A percentile compares a stretch with the other conserved stretches of the same genome.
phyloP scores from a whole-genome alignment of 305 asterid species.

The Ajuga reptans region DNA sequence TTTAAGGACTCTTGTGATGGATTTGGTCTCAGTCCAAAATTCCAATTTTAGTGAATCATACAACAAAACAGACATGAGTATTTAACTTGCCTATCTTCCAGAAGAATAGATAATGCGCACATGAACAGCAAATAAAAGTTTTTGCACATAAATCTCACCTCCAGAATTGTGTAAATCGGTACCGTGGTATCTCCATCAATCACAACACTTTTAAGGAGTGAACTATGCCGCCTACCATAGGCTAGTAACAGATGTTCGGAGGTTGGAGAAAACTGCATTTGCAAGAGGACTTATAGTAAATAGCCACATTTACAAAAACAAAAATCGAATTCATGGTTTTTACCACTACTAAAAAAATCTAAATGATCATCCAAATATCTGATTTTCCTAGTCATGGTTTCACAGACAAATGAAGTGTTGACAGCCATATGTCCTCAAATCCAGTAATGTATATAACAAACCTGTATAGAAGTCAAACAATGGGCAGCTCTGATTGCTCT shows the following conservation, averaged over 20 bases:
- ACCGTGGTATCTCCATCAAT: constrained; percentile 79
- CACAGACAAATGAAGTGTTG: background rate
- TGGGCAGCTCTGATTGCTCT: constrained; percentile 96
- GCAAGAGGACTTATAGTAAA: constrained; percentile 19
- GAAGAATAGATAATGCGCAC: background rate
- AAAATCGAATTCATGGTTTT: background rate
- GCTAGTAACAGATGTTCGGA: constrained; percentile 93
- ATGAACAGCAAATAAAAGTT: background rate
- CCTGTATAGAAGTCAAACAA: constrained; percentile 97
- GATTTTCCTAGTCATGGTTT: background rate
- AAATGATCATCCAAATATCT: background rate
- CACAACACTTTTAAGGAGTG: constrained; percentile 88
- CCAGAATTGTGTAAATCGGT: constrained; percentile 81
- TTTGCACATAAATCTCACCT: constrained; percentile 41
- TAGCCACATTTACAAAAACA: background rate
- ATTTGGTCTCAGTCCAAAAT: background rate
- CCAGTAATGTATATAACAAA: constrained; percentile 25
- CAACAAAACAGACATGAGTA: background rate
- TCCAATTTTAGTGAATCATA: constrained; percentile 4
- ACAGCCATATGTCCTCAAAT: background rate
- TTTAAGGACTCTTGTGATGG: background rate
- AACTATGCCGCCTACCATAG: constrained; percentile 90
- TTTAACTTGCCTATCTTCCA: background rate
- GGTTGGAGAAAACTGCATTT: constrained; percentile 89
- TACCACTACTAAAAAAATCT: background rate